A percentile compares a stretch with the other conserved stretches of the same genome.
phyloP scores from a whole-genome alignment of 2,329 filamentous ascomycete genomes.

The Ophiostoma perfectum region DNA sequence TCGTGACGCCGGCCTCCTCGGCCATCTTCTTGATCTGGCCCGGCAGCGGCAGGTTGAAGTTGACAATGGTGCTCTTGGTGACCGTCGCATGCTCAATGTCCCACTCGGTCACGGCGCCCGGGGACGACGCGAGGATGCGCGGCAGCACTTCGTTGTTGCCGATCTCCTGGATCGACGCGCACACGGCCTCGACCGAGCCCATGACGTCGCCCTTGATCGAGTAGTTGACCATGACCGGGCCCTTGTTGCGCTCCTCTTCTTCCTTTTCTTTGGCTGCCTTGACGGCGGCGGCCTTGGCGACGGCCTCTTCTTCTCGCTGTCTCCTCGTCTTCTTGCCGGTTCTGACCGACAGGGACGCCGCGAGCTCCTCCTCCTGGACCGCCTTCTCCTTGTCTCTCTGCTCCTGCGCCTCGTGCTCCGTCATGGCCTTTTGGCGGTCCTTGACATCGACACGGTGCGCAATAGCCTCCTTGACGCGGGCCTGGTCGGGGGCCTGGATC shows the following conservation, averaged over 20 bases:
- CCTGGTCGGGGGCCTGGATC: constrained; percentile 74
- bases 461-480: constrained; percentile 63
- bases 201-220: constrained; percentile 89
- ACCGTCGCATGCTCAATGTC: constrained; percentile 83
- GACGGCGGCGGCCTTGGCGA: constrained; percentile 39
- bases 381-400: constrained; percentile 36
- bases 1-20: constrained; percentile 62
- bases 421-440: constrained; percentile 69
- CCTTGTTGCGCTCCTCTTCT: constrained; percentile 27
- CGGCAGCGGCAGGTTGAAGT: constrained; percentile 74
- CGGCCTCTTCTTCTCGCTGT: not conserved
- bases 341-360: not conserved
- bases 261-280: constrained; percentile 32
- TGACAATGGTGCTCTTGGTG: constrained; percentile 70
- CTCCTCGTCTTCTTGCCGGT: not conserved
- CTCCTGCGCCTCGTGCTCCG: constrained; percentile 70
- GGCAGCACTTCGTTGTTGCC: constrained; percentile 80
- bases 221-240: constrained; percentile 63
- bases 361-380: not conserved
- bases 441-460: constrained; percentile 67
- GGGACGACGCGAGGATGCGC: constrained; percentile 67
- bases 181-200: constrained; percentile 87
- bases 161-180: constrained; percentile 67
- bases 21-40: constrained; percentile 64
- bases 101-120: constrained; percentile 75